Evolutionary conservation across 805 yeast species (phyloP).

Genomic region (Sugiyamaella valdiviana): DNA sequence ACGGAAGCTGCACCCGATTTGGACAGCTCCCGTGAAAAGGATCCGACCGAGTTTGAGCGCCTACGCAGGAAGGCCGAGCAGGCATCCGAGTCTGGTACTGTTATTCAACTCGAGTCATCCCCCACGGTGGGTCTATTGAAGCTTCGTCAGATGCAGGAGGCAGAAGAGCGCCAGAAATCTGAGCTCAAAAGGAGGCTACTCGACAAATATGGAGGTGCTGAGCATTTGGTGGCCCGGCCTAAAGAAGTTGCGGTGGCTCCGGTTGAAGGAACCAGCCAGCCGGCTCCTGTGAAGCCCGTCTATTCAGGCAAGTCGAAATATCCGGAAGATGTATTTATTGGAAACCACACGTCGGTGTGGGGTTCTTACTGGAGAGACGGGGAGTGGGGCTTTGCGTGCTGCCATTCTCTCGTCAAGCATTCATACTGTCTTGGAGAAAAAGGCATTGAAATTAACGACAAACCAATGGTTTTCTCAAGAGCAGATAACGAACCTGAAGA

Average conservation of each 20-base stretch:
- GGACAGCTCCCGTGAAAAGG: no score
- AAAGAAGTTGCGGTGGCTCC: slow-evolving; percentile 12
- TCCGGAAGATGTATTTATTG: slow-evolving; percentile 29
- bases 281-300: neutral
- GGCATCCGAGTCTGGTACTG: slow-evolving; percentile 30
- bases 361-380: slow-evolving; percentile 41
- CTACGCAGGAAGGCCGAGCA: slow-evolving; percentile 48
- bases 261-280: neutral
- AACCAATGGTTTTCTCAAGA: neutral
- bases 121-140: slow-evolving; percentile 43
- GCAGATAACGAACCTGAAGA: neutral
- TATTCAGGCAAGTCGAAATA: neutral
- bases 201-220: slow-evolving; percentile 36
- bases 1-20: neutral
- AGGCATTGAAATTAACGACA: slow-evolving; percentile 17
- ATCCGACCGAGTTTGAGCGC: slow-evolving; percentile 41
- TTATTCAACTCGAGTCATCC: slow-evolving; percentile 35
- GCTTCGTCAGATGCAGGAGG: slow-evolving; percentile 32
- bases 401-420: slow-evolving; percentile 32
- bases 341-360: slow-evolving; percentile 39
- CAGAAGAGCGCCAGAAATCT: slow-evolving; percentile 27
- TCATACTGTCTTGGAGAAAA: slow-evolving; percentile 33
- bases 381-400: slow-evolving; percentile 42
- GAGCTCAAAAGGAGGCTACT: slow-evolving; percentile 31
- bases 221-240: slow-evolving; percentile 17